Percentiles rank a stretch among this genome's conserved stretches.
These are phyloP conservation scores for Sechiopsis laciniata DNA, from an alignment of 306 rosid species.

Conservation along the genomic window DNA sequence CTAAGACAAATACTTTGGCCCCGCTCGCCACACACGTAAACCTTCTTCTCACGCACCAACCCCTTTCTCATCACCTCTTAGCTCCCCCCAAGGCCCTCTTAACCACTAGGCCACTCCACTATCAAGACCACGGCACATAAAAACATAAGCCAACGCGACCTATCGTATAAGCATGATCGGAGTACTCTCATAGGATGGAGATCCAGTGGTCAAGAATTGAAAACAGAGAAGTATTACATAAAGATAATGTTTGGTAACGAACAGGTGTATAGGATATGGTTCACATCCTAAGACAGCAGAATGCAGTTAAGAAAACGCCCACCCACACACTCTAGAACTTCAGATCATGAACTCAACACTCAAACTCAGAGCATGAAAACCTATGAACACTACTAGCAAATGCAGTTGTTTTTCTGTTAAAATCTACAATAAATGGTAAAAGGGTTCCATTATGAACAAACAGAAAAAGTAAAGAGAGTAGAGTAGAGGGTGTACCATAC, in stretches of 20 bases:
- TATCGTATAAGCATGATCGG: background rate
- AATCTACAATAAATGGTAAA: background rate
- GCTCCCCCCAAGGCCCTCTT: no score
- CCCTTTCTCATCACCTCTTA: no score
- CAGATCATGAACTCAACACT: background rate
- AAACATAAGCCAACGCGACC: background rate
- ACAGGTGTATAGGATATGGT: background rate
- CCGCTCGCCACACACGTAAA: no score
- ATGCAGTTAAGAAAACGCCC: background rate
- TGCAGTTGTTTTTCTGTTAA: background rate
- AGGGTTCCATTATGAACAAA: background rate
- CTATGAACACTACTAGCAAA: background rate
- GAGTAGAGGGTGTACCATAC: conserved; percentile 21
- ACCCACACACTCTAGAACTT: no score
- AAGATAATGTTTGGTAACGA: background rate
- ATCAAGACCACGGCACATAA: background rate
- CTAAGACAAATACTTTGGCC: no score
- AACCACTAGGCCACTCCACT: no score
- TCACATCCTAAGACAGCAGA: background rate
- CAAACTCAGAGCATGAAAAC: background rate
- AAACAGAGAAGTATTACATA: background rate
- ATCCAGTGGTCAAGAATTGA: background rate
- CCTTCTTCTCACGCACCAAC: no score
- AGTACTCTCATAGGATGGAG: background rate
- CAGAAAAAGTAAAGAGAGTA: conserved; percentile 6